These are phyloP conservation scores for Diplodia sapinea DNA, from an alignment of 2,329 filamentous ascomycete species.

Conservation along the genomic window DNA sequence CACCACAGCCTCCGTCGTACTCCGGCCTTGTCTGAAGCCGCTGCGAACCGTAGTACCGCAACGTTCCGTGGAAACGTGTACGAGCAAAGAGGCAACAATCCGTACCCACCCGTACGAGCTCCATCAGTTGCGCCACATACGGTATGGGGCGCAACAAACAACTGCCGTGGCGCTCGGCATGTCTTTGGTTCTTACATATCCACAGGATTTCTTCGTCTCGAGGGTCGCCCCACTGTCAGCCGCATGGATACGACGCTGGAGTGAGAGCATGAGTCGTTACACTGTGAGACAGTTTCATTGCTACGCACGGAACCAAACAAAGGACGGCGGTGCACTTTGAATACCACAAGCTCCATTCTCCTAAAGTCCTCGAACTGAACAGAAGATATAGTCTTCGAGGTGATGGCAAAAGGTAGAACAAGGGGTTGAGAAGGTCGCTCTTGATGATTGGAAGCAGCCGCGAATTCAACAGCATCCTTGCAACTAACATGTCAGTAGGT, in stretches of 20 bases:
- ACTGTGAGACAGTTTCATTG: slow-evolving; percentile 8
- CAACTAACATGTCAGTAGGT: too few species aligned
- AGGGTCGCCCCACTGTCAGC: not conserved
- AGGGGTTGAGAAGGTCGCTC: too few species aligned
- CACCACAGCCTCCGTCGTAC: not conserved
- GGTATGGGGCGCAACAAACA: not conserved
- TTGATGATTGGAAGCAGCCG: too few species aligned
- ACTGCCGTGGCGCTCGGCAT: not conserved
- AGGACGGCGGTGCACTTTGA: too few species aligned
- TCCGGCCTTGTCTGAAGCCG: not conserved
- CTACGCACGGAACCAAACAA: too few species aligned
- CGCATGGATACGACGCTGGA: not conserved
- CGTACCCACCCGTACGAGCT: not conserved
- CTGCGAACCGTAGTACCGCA: not conserved
- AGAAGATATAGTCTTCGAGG: too few species aligned
- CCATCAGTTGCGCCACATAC: not conserved
- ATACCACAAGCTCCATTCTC: too few species aligned
- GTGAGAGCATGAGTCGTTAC: slow-evolving; percentile 10
- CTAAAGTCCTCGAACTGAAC: too few species aligned
- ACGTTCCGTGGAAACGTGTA: not conserved
- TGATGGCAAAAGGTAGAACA: too few species aligned
- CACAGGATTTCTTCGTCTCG: not conserved
- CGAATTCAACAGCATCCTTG: too few species aligned
- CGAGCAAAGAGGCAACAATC: not conserved
- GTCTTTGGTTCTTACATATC: not conserved